These are phyloP conservation scores for Aspergillus thermomutatus DNA, from an alignment of 2,329 filamentous ascomycete species.

Conservation along the genomic window DNA sequence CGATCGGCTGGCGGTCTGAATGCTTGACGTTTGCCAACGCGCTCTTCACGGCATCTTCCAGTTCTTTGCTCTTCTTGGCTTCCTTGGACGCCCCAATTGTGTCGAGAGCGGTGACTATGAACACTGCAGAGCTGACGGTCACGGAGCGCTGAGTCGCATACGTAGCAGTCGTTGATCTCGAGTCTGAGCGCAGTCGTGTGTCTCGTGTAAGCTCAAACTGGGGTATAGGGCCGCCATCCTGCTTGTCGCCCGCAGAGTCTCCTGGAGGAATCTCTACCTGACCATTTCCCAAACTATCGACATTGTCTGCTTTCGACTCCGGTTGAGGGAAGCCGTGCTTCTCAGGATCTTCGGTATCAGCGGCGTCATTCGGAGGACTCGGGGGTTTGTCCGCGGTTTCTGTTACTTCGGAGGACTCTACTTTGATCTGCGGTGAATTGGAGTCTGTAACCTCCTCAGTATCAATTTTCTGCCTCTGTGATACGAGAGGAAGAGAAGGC, in stretches of 20 bases:
- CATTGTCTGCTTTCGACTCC: slow-evolving; percentile 16
- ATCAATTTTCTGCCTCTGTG: slow-evolving; percentile 28
- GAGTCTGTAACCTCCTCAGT: slow-evolving; percentile 15
- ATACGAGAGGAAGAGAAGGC: slow-evolving; percentile 25
- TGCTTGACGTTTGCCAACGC: slow-evolving; percentile 85
- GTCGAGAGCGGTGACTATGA: slow-evolving; percentile 90
- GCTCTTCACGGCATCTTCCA: slow-evolving; percentile 75
- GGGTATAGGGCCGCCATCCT: slow-evolving; percentile 14
- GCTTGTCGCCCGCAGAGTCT: slow-evolving; percentile 13
- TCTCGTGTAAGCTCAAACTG: slow-evolving; percentile 24
- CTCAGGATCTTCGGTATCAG: slow-evolving; percentile 22
- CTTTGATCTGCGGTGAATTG: slow-evolving; percentile 3
- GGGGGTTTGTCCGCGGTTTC: slow-evolving; percentile 22
- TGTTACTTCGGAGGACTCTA: slow-evolving; percentile 16
- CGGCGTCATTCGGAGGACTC: slow-evolving; percentile 22
- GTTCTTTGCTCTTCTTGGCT: slow-evolving; percentile 78
- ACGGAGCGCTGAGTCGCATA: slow-evolving; percentile 52
- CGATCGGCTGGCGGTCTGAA: slow-evolving; percentile 74
- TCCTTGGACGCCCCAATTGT: slow-evolving; percentile 89
- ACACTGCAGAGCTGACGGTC: slow-evolving; percentile 89
- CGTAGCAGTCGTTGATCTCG: slow-evolving; percentile 56
- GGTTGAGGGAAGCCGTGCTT: slow-evolving; percentile 15
- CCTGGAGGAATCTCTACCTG: slow-evolving; percentile 10
- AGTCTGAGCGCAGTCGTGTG: slow-evolving; percentile 54
- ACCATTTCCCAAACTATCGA: slow-evolving; percentile 11